Evolutionary conservation across 108 stramenopile species (phyloP).

Genomic region (Mayamaea pseudoterrestris): DNA sequence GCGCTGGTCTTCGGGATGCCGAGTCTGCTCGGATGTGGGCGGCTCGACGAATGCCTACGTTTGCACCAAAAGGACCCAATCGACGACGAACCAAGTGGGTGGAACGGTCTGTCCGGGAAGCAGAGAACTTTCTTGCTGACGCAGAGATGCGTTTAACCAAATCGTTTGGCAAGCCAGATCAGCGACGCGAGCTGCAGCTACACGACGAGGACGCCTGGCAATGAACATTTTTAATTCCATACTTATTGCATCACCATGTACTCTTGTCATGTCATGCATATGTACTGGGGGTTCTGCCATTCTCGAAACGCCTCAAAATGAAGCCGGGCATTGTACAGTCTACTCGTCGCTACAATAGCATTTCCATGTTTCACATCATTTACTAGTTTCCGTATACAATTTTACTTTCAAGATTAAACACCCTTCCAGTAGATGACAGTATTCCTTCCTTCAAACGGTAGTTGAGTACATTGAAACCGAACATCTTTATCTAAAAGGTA

Average conservation of each 20-base stretch:
- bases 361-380: no score
- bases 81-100: slow-evolving; percentile 32
- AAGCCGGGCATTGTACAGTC: no score
- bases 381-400: no score
- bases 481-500: slow-evolving; percentile 43
- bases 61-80: slow-evolving; percentile 9
- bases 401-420: background rate
- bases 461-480: slow-evolving; percentile 11
- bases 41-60: slow-evolving; percentile 34
- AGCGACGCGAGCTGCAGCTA: no score
- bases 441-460: slow-evolving; percentile 65
- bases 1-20: slow-evolving; percentile 28
- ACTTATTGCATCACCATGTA: no score
- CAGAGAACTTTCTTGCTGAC: slow-evolving; percentile 8
- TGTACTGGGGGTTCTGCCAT: no score
- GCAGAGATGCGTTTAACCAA: slow-evolving; percentile 15
- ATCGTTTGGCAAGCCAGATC: slow-evolving; percentile 25
- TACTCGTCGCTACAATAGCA: no score
- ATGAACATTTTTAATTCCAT: no score
- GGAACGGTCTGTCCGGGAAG: slow-evolving; percentile 12
- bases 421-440: slow-evolving; percentile 40
- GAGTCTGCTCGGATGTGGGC: slow-evolving; percentile 42
- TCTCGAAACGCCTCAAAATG: no score
- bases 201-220: no score
- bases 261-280: no score